Conservation (phyloP, 805 yeast genomes). For the Ogataea saltuana region DNA sequence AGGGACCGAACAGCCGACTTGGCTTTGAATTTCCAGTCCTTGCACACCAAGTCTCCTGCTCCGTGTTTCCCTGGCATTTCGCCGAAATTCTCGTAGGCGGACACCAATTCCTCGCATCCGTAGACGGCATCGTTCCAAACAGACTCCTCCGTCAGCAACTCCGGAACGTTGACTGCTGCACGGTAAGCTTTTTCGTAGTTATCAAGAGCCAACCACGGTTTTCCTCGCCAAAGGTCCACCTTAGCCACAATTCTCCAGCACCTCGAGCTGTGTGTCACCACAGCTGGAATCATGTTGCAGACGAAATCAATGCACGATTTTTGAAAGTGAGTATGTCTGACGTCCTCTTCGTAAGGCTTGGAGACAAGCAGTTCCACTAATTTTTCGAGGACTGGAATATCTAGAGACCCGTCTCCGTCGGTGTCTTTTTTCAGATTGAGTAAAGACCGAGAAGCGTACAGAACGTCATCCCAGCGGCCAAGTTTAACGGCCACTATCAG, state of each 20-base stretch:
- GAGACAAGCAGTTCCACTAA: conserved; percentile 65
- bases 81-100: conserved; percentile 88
- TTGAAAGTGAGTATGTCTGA: conserved; percentile 60
- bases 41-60: conserved; percentile 82
- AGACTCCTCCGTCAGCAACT: conserved; percentile 56
- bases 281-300: conserved; percentile 65
- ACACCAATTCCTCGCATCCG: conserved; percentile 72
- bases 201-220: conserved; percentile 86
- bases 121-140: conserved; percentile 81
- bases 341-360: conserved; percentile 41
- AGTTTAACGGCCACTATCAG: conserved; percentile 78
- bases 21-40: conserved; percentile 89
- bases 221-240: conserved; percentile 82
- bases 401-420: conserved; percentile 65
- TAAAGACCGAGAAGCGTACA: conserved; percentile 68
- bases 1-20: conserved; percentile 68
- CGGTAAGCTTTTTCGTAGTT: conserved; percentile 86
- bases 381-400: conserved; percentile 72
- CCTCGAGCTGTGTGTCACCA: conserved; percentile 65
- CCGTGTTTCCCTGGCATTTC: conserved; percentile 76
- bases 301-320: conserved; percentile 67
- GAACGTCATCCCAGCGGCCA: conserved; percentile 86
- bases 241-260: conserved; percentile 83
- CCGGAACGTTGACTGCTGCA: conserved; percentile 64
- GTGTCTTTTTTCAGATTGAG: conserved; percentile 56